phyloP scores from a whole-genome alignment of 768 basidiomycete species.

The Suillus subaureus region DNA sequence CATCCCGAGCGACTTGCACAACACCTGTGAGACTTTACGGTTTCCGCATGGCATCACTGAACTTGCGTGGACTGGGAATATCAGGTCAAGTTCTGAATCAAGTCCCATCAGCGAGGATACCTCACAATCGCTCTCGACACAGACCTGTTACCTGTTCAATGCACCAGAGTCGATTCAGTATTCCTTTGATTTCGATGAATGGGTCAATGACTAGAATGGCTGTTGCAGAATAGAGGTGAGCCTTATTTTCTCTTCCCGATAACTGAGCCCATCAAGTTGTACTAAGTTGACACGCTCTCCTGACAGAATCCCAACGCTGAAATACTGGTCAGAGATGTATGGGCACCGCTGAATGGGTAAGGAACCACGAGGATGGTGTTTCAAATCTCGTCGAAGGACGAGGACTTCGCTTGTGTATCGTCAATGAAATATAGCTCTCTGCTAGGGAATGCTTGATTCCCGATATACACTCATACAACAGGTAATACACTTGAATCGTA shows the following conservation, averaged over 20 bases:
- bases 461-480: constrained; percentile 12
- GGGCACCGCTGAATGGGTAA: neutral
- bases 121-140: neutral
- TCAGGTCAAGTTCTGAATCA: neutral
- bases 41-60: neutral
- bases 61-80: neutral
- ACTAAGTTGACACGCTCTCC: neutral
- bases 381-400: constrained; percentile 31
- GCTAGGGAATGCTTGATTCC: constrained; percentile 17
- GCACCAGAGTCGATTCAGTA: neutral
- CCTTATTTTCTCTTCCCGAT: neutral
- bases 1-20: neutral
- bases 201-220: neutral
- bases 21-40: neutral
- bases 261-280: neutral
- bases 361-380: neutral
- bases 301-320: neutral
- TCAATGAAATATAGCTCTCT: constrained; percentile 29
- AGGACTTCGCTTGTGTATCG: constrained; percentile 46
- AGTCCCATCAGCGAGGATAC: neutral
- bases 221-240: neutral
- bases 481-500: neutral
- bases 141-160: neutral
- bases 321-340: neutral
- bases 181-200: neutral